A percentile compares a stretch with the other conserved stretches of the same genome.
phyloP scores from a whole-genome alignment of 2,329 filamentous ascomycete species.

The Coniochaeta prunicola region DNA sequence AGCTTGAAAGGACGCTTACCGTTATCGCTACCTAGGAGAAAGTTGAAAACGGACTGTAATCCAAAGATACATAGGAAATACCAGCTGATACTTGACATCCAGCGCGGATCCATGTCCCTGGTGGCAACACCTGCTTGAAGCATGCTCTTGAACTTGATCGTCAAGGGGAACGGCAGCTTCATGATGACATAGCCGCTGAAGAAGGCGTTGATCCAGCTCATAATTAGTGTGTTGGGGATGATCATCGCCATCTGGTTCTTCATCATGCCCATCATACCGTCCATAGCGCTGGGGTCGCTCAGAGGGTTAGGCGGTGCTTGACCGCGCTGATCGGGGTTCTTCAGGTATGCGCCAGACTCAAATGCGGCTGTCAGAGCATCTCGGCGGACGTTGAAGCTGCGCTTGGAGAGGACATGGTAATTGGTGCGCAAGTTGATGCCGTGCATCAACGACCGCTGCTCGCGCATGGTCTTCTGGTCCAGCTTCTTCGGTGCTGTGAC shows the following conservation, averaged over 20 bases:
- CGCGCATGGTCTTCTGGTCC: slow-evolving; percentile 67
- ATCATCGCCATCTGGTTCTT: slow-evolving; percentile 99
- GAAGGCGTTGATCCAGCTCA: slow-evolving; percentile 99
- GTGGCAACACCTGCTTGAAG: slow-evolving; percentile 95
- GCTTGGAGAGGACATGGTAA: slow-evolving; percentile 68
- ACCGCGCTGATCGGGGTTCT: slow-evolving; percentile 78
- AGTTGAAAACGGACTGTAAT: slow-evolving; percentile 93
- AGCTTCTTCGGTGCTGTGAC: slow-evolving; percentile 76
- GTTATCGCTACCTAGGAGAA: slow-evolving; percentile 92
- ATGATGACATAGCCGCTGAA: slow-evolving; percentile 98
- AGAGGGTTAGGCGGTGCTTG: slow-evolving; percentile 90
- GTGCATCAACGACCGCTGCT: slow-evolving; percentile 78
- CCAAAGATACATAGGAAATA: slow-evolving; percentile 98
- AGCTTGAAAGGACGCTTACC: slow-evolving; percentile 55
- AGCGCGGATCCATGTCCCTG: slow-evolving; percentile 90
- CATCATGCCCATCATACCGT: slow-evolving; percentile 99
- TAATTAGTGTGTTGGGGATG: slow-evolving; percentile 95
- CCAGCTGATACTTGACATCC: slow-evolving; percentile 98
- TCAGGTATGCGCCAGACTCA: slow-evolving; percentile 81
- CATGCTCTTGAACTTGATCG: slow-evolving; percentile 99
- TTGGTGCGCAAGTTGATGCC: slow-evolving; percentile 81
- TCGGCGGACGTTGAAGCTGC: slow-evolving; percentile 74
- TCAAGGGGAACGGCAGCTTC: slow-evolving; percentile 95
- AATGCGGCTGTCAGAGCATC: slow-evolving; percentile 73
- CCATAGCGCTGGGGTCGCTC: slow-evolving; percentile 93